Conservation (phyloP, 495 filamentous ascomycete species). For the Penicillium soppii region DNA sequence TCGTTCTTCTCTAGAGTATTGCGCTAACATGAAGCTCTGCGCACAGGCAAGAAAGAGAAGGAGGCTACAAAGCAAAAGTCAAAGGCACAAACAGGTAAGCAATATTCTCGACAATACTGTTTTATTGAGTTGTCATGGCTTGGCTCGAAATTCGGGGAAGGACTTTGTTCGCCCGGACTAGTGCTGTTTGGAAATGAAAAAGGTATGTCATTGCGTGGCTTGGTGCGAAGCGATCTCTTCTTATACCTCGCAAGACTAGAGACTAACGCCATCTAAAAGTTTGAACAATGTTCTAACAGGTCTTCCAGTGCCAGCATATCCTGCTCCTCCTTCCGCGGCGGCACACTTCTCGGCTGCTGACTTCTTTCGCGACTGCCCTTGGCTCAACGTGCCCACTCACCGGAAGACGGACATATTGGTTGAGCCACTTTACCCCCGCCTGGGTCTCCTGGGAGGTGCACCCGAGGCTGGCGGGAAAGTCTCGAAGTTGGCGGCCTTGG, state of each 20-base stretch:
- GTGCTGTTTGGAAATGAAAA: slow-evolving; percentile 1
- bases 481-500: slow-evolving; percentile 87
- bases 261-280: slow-evolving; percentile 37
- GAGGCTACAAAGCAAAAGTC: slow-evolving; percentile 38
- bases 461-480: slow-evolving; percentile 59
- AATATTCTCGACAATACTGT: slow-evolving; percentile 13
- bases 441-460: slow-evolving; percentile 76
- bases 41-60: slow-evolving; percentile 43
- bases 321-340: slow-evolving; percentile 20
- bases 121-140: slow-evolving; percentile 25
- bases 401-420: slow-evolving; percentile 67
- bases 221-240: slow-evolving; percentile 9
- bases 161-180: not conserved
- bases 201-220: slow-evolving; percentile 14
- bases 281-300: slow-evolving; percentile 46
- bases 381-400: slow-evolving; percentile 72
- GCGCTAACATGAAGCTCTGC: slow-evolving; percentile 3
- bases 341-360: slow-evolving; percentile 46
- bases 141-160: slow-evolving; percentile 27
- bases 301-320: slow-evolving; percentile 38
- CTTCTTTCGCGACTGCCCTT: slow-evolving; percentile 84
- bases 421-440: slow-evolving; percentile 56
- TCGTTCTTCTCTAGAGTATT: not conserved
- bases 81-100: slow-evolving; percentile 51
- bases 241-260: slow-evolving; percentile 16